Base-by-base conservation (phyloP, 2,329 filamentous ascomycete species). In the Ophiostoma himal-ulmi region DNA sequence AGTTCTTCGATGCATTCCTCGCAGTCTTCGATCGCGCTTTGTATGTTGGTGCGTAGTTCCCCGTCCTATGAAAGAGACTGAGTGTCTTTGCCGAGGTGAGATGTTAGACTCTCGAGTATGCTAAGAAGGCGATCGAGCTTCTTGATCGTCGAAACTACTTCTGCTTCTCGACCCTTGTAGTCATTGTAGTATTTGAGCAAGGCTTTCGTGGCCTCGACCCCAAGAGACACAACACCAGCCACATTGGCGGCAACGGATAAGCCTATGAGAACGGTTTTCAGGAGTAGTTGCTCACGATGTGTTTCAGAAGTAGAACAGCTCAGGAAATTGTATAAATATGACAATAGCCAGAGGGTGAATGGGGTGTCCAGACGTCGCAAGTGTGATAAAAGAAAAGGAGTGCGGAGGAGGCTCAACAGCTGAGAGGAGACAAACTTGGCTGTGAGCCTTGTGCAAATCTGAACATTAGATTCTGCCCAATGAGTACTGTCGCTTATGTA, bases 151-250 rank as follows among this genome's bases (percentile, higher is more conserved):
- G n/a, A 26, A 8, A 10, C 8, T 10, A 57, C n/a, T 10, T 57
- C n/a, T 57, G 52, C n/a, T 57, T 57, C 52, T 57, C 52, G 22
- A 22, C 5, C 52, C n/a, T 57, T 57, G 52, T 57, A 57, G n/a
- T 26, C 52, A 22, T 57, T 26, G 52, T 30, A 57, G 52, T 57
- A 57, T 22, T 57, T 57, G 52, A 57, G 52, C 22, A 57, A 26
- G 10, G 52, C 52, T 13, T 57, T 57, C 11, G 52, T 57, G 52
- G 30, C 52, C 11, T 57, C 22, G 3, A 57, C n/a, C 11, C 52
- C 52, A 5, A 57, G 52, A 3, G n/a, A 57, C 8, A 57, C 52
- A 3, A 57, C 22, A 8, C 52, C 52, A 10, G 52, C 52, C 52
- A 26, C 52, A 26, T 57, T 57, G 52, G 52, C 52, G 52, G 52